Base-by-base conservation (phyloP, 2,329 filamentous ascomycete species). In the Metarhizium guizhouense region DNA sequence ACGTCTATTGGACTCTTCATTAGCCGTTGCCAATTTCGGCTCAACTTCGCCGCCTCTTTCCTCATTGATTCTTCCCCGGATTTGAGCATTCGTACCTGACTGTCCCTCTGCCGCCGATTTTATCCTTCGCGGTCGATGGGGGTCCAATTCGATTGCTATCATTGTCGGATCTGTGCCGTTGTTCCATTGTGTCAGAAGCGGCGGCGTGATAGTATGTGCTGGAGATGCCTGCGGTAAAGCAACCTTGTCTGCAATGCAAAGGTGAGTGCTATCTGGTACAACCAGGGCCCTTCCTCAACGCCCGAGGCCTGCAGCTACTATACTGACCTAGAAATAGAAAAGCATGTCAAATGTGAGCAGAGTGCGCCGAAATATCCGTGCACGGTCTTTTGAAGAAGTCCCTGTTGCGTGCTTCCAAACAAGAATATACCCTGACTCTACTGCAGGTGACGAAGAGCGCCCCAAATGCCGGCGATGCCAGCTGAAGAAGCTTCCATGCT, bases 231-330 rank as follows among this genome's bases (percentile, higher is more conserved):
- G 60, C 64, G 51, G 64, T 66, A 40, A 68, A 69, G 58, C 64
- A 64, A 53, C 68, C 68, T 52, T 70, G 68, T 55, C 57, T 66
- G 40, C 68, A 70, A 47, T 70, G 68, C 64, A 70, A 69, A 70
- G 68, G 68, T 69, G 47, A 54, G 56, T 54, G 2, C 7, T 3
- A 18, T 11, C 20, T 47, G 40, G 40, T 6, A 14, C 43, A 47
- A 20, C 6, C 16, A 4, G 25, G 4, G 25, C 25, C 25, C 25
- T 25, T 25, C 3, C 25, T 25, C 25, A 14, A 29, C 11, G 20
- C 25, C 20, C 6, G 14, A 48, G 25, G 14, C 25, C 8, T 10
- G 6, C 25, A 11, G 14, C 20, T 8, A n/a, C 5, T 14, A 34
- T 57, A 51, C 60, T 65, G 56, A 65, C 56, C 18, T 1, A 34